Base-by-base conservation (phyloP, 441 rosid species). In the Hura crepitans region DNA sequence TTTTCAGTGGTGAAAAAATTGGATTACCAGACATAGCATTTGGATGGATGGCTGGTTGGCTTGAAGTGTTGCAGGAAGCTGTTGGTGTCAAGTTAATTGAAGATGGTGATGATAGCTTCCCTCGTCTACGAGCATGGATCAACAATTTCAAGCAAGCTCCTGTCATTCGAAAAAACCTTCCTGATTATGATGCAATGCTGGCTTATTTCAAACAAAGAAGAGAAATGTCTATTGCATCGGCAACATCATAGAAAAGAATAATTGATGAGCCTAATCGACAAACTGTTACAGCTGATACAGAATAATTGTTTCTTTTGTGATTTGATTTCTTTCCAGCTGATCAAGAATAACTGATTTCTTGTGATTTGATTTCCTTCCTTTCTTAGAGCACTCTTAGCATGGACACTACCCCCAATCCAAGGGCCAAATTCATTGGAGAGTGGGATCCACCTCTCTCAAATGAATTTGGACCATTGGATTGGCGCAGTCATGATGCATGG, bases 1-100 rank as follows among this genome's bases (percentile, higher is more conserved):
- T 78, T 69, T 86, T 81, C 55, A 81, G 84, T 8, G 87, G 87
- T 6, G 81, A 84, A n/a, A 23, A 68, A n/a, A 73, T 84, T 25
- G 84, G 82, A 33, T 54, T 75, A 70, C 37, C 70, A 15, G 86
- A 86, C 57, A 65, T 81, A 69, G 79, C 78, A 15, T 73, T 82
- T 10, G 85, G 87, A 64, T 84, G 86, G 84, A 43, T 86, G 27
- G 80, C 83, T 49, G 56, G 73, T 2, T 81, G 82, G 84, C 79
- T 82, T 28, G 80, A 67, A 42, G 74, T 39, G 23, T 50, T 81
- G 68, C 81, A 83, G 70, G 81, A 79, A 75, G 82, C 78, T 4
- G 81, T 57, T 14, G 84, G 84, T 8, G 77, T 79, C 27, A 70
- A 79, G 62, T 65, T 81, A 25, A 66, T 81, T 35, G 76, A 82